Conservation (phyloP, 176 grass and related monocot genomes). For the Raddia distichophylla region DNA sequence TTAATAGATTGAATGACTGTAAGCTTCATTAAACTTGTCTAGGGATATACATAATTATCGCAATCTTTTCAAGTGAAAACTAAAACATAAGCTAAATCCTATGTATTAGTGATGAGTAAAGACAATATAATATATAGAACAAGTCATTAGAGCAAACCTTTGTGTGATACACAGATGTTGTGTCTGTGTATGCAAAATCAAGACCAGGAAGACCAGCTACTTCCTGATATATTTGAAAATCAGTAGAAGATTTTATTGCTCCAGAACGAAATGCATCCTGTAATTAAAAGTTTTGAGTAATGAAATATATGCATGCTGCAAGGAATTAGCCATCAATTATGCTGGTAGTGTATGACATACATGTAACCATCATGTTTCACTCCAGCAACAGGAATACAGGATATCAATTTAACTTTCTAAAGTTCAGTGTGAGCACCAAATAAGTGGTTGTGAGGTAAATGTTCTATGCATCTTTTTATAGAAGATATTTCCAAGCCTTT, state of each 20-base stretch:
- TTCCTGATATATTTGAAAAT: conserved; percentile 97
- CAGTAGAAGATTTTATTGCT: conserved; percentile 95
- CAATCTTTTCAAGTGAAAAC: neutral
- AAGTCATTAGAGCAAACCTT: conserved; percentile 61
- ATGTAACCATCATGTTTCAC: conserved; percentile 10
- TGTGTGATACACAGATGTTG: conserved; percentile 95
- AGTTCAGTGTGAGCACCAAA: conserved; percentile 20
- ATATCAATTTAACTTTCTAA: neutral
- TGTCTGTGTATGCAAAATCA: conserved; percentile 96
- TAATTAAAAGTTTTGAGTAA: conserved; percentile 26
- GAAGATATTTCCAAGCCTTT: conserved; percentile 21
- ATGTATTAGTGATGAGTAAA: conserved; percentile 12
- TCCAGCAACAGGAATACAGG: conserved; percentile 22
- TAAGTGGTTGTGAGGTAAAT: conserved; percentile 24
- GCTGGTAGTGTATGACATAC: neutral
- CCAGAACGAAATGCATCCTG: conserved; percentile 92
- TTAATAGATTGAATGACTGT: neutral
- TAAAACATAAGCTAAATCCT: conserved; percentile 8
- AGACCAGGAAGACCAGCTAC: conserved; percentile 87
- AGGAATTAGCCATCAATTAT: neutral
- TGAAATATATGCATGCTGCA: conserved; percentile 22
- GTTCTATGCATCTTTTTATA: neutral
- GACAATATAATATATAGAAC: neutral
- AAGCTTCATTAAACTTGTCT: conserved; percentile 8
- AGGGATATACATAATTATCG: neutral